Evolutionary conservation across 345 rosid species (phyloP).

Genomic region (Melaleuca alternifolia): DNA sequence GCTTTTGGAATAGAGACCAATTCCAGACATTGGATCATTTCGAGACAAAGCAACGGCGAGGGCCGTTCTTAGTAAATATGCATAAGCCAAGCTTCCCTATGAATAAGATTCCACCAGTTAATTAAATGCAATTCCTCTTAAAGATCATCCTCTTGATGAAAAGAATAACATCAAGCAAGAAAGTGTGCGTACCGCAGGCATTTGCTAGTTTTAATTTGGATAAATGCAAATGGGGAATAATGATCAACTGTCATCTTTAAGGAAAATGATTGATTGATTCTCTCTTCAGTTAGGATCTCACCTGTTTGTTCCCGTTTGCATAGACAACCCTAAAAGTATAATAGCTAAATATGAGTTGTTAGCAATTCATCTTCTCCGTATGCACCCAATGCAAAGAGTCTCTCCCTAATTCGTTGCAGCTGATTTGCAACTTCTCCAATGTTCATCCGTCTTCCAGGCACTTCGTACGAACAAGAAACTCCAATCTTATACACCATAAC

Average conservation of each 20-base stretch:
- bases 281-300: neutral
- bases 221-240: neutral
- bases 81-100: neutral
- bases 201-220: neutral
- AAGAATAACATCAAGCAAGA: no score
- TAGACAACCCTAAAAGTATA: neutral
- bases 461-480: neutral
- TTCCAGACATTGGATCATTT: neutral
- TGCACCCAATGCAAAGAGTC: neutral
- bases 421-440: neutral
- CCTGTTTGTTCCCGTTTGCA: neutral
- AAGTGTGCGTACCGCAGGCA: neutral
- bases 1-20: neutral
- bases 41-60: neutral
- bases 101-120: no score
- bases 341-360: neutral
- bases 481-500: neutral
- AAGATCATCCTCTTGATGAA: neutral
- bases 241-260: neutral
- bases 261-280: neutral
- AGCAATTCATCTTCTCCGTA: neutral
- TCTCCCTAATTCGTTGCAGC: neutral
- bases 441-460: neutral
- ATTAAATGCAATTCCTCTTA: neutral
- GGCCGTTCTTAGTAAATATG: neutral